Conservation (phyloP, 768 basidiomycete species). For the Cystofilobasidium capitatum region DNA sequence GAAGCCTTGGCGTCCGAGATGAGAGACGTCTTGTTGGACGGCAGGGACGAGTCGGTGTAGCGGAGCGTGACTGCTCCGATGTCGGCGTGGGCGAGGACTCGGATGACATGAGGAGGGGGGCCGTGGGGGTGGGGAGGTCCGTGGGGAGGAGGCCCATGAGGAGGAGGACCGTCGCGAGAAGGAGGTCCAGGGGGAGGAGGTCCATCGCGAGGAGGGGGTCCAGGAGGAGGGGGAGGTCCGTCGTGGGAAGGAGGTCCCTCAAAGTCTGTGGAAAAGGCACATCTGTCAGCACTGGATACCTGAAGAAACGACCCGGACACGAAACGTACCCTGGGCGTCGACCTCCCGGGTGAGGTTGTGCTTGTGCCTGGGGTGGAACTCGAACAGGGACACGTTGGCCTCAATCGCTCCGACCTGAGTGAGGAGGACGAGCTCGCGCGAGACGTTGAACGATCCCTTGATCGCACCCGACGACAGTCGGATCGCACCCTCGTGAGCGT, state of each 20-base stretch:
- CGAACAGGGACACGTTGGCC: slow-evolving; percentile 21
- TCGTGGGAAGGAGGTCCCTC: slow-evolving; percentile 33
- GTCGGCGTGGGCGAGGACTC: slow-evolving; percentile 11
- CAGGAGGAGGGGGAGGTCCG: slow-evolving; percentile 42
- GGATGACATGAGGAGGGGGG: slow-evolving; percentile 6
- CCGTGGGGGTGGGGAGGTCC: slow-evolving; percentile 1
- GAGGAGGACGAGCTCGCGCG: slow-evolving; percentile 10
- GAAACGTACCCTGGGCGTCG: background rate
- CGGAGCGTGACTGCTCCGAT: slow-evolving; percentile 14
- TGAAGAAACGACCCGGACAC: background rate
- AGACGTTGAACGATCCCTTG: slow-evolving; percentile 25
- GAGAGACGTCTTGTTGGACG: slow-evolving; percentile 12
- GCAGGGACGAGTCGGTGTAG: slow-evolving; percentile 9
- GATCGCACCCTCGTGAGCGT: slow-evolving; percentile 11
- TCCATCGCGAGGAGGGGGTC: slow-evolving; percentile 29
- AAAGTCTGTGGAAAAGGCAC: background rate
- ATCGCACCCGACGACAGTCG: slow-evolving; percentile 17
- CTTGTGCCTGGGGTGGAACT: slow-evolving; percentile 4
- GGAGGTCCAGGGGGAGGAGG: slow-evolving; percentile 24
- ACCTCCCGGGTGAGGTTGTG: background rate
- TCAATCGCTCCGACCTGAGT: slow-evolving; percentile 18
- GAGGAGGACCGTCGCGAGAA: slow-evolving; percentile 12
- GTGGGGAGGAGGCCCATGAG: background rate
- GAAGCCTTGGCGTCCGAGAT: slow-evolving; percentile 7
- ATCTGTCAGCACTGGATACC: background rate